Base-by-base conservation (phyloP, 1,284 basidiomycete species). In the Heterobasidion parviporum region DNA sequence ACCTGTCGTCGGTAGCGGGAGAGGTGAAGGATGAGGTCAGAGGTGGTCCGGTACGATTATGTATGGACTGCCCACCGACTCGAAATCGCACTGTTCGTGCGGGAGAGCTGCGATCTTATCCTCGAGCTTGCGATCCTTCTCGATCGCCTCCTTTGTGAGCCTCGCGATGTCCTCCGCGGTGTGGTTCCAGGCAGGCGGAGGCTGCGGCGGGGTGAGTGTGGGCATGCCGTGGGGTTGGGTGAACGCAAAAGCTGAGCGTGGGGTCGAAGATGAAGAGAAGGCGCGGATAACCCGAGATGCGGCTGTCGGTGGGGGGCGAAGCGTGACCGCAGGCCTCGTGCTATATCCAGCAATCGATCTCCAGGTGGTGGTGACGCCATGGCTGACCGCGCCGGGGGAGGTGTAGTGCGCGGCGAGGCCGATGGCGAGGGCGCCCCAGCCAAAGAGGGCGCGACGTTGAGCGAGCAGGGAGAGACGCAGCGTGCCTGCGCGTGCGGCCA, bases 131-230 rank as follows among this genome's bases (percentile, higher is more conserved):
- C 80, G 79, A 66, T 86, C 77, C 41, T 71, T 70, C 9, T 73
- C 76, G 62, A 93, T 85, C 5, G 77, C 71, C 53, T 81, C 74
- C 57, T 85, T 79, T 50, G 83, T 83, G 45, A 85, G 65, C 15
- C 70, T 70, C 6, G 75, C 68, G 53, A 93, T 78, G 47, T 84
- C 77, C 51, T 81, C 76, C 1, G 86, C 72, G 18, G 83, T 75
- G 65, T 90, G 87, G 16, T 81, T 75, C 89, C 89, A 92, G 50
- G 67, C 66, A 33, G 82, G 86, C 1, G 89, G 72, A 33, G 79
- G 62, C 65, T 91, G 87, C 6, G 89, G 87, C 44, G 89, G 81
- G 12, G 69, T 76, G 49, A 88, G 62, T 10, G 59, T 53, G 60
- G 61, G 57, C 59, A 59, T 53, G 64, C 64, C 56, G 61, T 62